phyloP scores from a whole-genome alignment of 805 yeast genomes.

The Myxozyma kluyveri region DNA sequence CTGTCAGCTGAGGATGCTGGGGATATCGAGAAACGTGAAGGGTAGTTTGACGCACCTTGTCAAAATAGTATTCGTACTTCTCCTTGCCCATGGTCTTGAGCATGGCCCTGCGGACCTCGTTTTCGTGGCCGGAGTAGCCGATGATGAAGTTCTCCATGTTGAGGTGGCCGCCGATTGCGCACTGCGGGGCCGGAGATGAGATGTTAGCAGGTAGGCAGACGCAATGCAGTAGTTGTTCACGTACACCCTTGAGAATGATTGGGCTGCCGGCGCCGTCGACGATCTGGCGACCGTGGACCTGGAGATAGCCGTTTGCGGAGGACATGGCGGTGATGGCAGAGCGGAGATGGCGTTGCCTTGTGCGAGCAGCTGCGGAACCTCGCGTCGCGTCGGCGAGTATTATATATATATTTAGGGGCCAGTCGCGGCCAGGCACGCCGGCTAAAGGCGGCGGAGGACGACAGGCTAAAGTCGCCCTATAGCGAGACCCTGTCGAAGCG shows the following conservation, averaged over 20 bases:
- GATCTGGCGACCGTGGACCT: slow-evolving; percentile 49
- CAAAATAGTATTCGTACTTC: slow-evolving; percentile 50
- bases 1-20: slow-evolving; percentile 46
- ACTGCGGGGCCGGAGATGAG: too few relatives aligned
- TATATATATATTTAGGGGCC: too few relatives aligned
- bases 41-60: slow-evolving; percentile 51
- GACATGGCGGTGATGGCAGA: too few relatives aligned
- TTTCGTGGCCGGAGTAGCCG: slow-evolving; percentile 55
- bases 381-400: too few relatives aligned
- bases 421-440: too few relatives aligned
- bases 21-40: too few relatives aligned
- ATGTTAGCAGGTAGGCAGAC: not conserved
- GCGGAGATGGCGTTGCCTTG: too few relatives aligned
- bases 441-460: too few relatives aligned
- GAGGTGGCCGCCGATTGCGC: slow-evolving; percentile 42
- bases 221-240: not conserved
- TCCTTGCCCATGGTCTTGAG: slow-evolving; percentile 46
- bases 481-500: too few relatives aligned
- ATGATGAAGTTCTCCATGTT: slow-evolving; percentile 59
- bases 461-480: too few relatives aligned
- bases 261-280: slow-evolving; percentile 44
- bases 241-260: slow-evolving; percentile 46
- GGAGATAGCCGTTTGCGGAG: too few relatives aligned
- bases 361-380: too few relatives aligned
- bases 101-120: slow-evolving; percentile 48